Conservation (phyloP, 179 eudicot genomes). For the Nepenthes alata region DNA sequence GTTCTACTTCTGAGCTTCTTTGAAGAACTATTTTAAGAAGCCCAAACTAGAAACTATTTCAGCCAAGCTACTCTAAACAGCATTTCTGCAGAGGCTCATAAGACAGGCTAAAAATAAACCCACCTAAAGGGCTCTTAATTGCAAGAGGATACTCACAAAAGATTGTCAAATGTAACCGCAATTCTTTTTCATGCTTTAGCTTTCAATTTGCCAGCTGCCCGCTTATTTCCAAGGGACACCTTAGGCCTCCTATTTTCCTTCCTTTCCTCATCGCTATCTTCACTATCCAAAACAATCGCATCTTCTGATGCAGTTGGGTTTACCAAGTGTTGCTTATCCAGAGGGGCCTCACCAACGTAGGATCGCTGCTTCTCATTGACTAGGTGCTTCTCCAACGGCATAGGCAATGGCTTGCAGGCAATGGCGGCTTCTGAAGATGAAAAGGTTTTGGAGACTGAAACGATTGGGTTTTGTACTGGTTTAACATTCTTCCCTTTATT, state of each 20-base stretch:
- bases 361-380: conserved; percentile 8
- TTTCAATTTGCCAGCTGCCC: not conserved
- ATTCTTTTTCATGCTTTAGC: not conserved
- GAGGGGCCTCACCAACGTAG: not conserved
- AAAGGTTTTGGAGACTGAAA: conserved; percentile 1
- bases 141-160: no score
- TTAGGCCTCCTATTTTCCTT: conserved; percentile 6
- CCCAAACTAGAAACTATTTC: no score
- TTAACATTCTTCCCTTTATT: conserved; percentile 16
- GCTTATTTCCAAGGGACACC: conserved; percentile 6
- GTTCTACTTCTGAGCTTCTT: no score
- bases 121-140: no score
- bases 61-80: no score
- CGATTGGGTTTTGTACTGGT: conserved; percentile 8
- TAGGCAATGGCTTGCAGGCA: conserved; percentile 3
- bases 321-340: conserved; percentile 5
- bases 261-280: conserved; percentile 42
- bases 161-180: no score
- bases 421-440: conserved; percentile 4
- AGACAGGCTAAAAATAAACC: no score
- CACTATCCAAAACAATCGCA: conserved; percentile 42
- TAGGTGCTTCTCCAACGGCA: not conserved
- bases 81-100: no score
- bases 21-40: no score
- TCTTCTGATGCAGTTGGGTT: conserved; percentile 14